Percentiles rank a stretch among this genome's conserved stretches.
Conservation (phyloP, 495 filamentous ascomycete species). For the Penicillium alfredii region DNA sequence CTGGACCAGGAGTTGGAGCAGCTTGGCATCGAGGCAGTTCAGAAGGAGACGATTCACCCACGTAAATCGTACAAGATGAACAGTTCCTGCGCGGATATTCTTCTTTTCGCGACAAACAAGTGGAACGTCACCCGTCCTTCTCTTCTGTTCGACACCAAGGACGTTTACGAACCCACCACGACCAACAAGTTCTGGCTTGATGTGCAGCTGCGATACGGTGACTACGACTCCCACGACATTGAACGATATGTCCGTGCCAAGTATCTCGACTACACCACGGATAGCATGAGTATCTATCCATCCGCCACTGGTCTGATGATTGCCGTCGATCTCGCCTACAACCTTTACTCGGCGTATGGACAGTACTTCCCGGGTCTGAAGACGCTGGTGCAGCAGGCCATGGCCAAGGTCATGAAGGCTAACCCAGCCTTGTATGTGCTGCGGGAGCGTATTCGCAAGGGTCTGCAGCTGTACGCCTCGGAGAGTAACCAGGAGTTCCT, state of each 20-base stretch:
- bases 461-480: conserved; percentile 94
- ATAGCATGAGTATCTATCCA: conserved; percentile 98
- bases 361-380: conserved; percentile 99
- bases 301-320: conserved; percentile 98
- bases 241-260: conserved; percentile 97
- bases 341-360: conserved; percentile 94
- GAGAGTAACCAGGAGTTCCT: conserved; percentile 99
- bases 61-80: conserved; percentile 99
- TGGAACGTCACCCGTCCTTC: conserved; percentile 97
- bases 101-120: conserved; percentile 96
- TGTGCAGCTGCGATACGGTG: conserved; percentile 95
- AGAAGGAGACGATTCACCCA: conserved; percentile 99
- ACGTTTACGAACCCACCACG: conserved; percentile 87
- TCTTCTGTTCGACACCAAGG: conserved; percentile 91
- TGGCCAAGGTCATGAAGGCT: conserved; percentile 99
- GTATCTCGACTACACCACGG: conserved; percentile 97
- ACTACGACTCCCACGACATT: conserved; percentile 99
- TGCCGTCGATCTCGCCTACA: conserved; percentile 96
- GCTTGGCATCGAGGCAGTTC: conserved; percentile 94
- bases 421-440: conserved; percentile 96
- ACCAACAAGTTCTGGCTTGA: conserved; percentile 99
- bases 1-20: conserved; percentile 97
- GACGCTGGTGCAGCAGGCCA: conserved; percentile 92
- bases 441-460: conserved; percentile 96
- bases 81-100: conserved; percentile 96